Evolutionary conservation across 495 filamentous ascomycete species (phyloP).

Genomic region (Talaromyces stipitatus): DNA sequence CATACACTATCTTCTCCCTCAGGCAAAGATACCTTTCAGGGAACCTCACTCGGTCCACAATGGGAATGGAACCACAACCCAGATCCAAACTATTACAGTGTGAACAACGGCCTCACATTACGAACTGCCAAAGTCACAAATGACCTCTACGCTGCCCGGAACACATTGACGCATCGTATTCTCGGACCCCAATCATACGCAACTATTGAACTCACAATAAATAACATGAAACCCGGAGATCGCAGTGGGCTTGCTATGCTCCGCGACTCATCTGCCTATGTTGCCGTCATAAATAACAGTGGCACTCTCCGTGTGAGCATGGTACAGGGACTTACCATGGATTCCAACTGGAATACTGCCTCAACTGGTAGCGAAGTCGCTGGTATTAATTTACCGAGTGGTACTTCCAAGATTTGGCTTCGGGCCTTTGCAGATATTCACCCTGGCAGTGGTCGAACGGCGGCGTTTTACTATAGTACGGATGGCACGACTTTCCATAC

Average conservation of each 20-base stretch:
- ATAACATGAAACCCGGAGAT: constrained; percentile 43
- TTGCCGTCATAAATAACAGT: constrained; percentile 33
- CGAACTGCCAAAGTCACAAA: constrained; percentile 42
- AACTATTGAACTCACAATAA: constrained; percentile 39
- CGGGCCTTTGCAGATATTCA: constrained; percentile 32
- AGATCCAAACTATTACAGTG: constrained; percentile 23
- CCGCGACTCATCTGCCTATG: constrained; percentile 43
- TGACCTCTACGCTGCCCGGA: constrained; percentile 44
- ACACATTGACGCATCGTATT: constrained; percentile 50
- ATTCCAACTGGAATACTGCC: constrained; percentile 32
- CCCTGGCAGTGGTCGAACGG: constrained; percentile 20
- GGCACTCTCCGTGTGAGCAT: constrained; percentile 14
- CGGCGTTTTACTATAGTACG: constrained; percentile 43
- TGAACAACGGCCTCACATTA: constrained; percentile 32
- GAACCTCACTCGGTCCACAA: constrained; percentile 22
- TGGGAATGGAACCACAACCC: constrained; percentile 64
- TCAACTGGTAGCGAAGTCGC: constrained; percentile 30
- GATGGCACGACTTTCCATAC: constrained; percentile 37
- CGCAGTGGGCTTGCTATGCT: constrained; percentile 42
- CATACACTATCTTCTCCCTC: neutral
- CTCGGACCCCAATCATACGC: constrained; percentile 37
- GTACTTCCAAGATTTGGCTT: constrained; percentile 31
- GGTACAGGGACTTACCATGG: constrained; percentile 13
- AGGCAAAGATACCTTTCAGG: constrained; percentile 34
- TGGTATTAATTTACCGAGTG: neutral